Conservation (phyloP, 148 eudicot genomes). For the Mesembryanthemum crystallinum region DNA sequence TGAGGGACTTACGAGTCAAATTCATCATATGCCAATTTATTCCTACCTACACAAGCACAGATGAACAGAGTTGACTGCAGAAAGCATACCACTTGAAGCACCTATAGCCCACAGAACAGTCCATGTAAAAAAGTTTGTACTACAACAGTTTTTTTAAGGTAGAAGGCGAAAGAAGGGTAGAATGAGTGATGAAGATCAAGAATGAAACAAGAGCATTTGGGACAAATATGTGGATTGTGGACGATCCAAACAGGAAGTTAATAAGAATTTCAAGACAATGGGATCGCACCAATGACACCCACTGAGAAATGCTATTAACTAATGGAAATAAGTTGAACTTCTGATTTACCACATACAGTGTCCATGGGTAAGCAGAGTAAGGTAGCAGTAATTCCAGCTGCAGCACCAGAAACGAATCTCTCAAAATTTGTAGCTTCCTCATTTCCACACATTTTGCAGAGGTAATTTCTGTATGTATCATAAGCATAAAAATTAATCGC, state of each 20-base stretch:
- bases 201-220: background rate
- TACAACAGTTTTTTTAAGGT: no score
- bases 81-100: background rate
- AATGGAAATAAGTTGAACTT: background rate
- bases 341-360: slow-evolving; percentile 59
- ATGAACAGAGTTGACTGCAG: background rate
- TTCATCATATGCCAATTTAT: background rate
- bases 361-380: slow-evolving; percentile 95
- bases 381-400: slow-evolving; percentile 95
- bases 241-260: background rate
- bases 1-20: background rate
- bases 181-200: background rate
- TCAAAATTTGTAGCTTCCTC: slow-evolving; percentile 84
- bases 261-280: background rate
- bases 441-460: slow-evolving; percentile 67
- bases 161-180: background rate
- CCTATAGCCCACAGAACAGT: background rate
- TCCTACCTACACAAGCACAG: background rate
- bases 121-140: background rate
- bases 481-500: slow-evolving; percentile 93
- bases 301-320: background rate
- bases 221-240: background rate
- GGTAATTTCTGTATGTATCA: slow-evolving; percentile 76
- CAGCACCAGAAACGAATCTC: slow-evolving; percentile 92
- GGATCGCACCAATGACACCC: background rate